These are phyloP conservation scores for Jimgerdemannia lactiflua DNA, from an alignment of 192 early-diverging fungal genomes.

Conservation along the genomic window DNA sequence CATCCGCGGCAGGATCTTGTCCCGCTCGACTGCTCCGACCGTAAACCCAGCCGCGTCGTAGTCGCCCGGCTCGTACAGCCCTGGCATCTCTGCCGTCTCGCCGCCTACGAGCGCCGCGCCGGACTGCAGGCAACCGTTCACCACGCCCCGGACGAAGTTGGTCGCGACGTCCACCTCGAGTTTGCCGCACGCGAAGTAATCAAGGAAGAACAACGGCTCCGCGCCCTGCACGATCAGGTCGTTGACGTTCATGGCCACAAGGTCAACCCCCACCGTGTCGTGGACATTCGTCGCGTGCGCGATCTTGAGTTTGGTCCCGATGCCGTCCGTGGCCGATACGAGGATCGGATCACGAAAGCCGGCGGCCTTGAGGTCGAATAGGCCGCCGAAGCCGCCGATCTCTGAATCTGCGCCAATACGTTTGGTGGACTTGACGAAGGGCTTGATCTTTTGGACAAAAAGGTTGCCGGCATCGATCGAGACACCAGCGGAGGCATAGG, in stretches of 20 bases:
- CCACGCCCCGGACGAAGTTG: constrained; percentile 92
- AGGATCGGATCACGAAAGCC: constrained; percentile 93
- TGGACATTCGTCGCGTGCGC: constrained; percentile 84
- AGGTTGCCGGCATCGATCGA: constrained; percentile 95
- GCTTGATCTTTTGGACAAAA: constrained; percentile 95
- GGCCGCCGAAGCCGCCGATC: constrained; percentile 97
- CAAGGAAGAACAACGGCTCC: constrained; percentile 97
- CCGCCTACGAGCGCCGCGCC: constrained; percentile 97
- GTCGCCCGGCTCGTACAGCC: constrained; percentile 83
- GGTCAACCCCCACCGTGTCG: constrained; percentile 94
- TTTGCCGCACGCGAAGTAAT: constrained; percentile 96
- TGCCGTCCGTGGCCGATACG: constrained; percentile 97
- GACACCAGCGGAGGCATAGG: constrained; percentile 97
- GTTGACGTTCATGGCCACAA: constrained; percentile 99
- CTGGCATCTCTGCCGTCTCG: constrained; percentile 99
- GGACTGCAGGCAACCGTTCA: constrained; percentile 85
- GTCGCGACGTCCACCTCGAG: constrained; percentile 89
- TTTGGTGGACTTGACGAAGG: constrained; percentile 88
- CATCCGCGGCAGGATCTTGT: constrained; percentile 82
- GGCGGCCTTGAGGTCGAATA: constrained; percentile 94
- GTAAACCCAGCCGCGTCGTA: constrained; percentile 97
- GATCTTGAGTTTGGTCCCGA: constrained; percentile 98
- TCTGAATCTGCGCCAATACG: constrained; percentile 94
- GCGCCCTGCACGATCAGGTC: constrained; percentile 99
- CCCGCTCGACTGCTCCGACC: constrained; percentile 93